Evolutionary conservation across 805 yeast species (phyloP).

Genomic region (Ogataea allantospora): DNA sequence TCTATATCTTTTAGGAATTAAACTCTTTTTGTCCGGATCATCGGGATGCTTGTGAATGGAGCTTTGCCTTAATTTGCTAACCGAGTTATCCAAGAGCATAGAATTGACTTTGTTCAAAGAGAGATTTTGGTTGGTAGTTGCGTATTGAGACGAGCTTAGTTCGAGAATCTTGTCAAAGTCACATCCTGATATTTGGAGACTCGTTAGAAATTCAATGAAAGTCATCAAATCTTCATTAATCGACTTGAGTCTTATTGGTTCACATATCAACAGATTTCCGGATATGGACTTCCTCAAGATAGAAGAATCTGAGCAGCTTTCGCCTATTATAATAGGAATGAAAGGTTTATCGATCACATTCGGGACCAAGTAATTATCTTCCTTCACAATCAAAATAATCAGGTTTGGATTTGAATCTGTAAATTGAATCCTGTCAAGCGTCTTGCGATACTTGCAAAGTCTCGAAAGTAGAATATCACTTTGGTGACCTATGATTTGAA

Average conservation of each 20-base stretch:
- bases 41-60: constrained; percentile 2
- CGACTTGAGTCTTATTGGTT: constrained; percentile 31
- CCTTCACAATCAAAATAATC: constrained; percentile 29
- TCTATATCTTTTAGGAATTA: constrained; percentile 13
- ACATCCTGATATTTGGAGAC: constrained; percentile 21
- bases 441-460: constrained; percentile 29
- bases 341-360: constrained; percentile 30
- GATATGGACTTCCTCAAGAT: constrained; percentile 15
- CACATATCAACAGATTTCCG: constrained; percentile 31
- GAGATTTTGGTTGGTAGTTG: constrained; percentile 5
- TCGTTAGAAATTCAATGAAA: constrained; percentile 33
- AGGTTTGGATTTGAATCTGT: constrained; percentile 26
- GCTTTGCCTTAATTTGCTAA: constrained; percentile 8
- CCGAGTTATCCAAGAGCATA: constrained; percentile 22
- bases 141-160: constrained; percentile 8
- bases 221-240: constrained; percentile 32
- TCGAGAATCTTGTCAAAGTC: constrained; percentile 15
- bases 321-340: constrained; percentile 27
- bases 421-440: constrained; percentile 30
- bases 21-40: constrained; percentile 5
- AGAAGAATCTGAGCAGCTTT: constrained; percentile 1
- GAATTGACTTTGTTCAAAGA: constrained; percentile 25
- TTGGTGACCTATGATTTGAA: constrained; percentile 31
- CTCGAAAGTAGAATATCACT: constrained; percentile 23
- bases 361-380: constrained; percentile 30